A percentile compares a stretch with the other conserved stretches of the same genome.
phyloP scores from a whole-genome alignment of 352 stramenopile genomes.

The Phytophthora multivora region DNA sequence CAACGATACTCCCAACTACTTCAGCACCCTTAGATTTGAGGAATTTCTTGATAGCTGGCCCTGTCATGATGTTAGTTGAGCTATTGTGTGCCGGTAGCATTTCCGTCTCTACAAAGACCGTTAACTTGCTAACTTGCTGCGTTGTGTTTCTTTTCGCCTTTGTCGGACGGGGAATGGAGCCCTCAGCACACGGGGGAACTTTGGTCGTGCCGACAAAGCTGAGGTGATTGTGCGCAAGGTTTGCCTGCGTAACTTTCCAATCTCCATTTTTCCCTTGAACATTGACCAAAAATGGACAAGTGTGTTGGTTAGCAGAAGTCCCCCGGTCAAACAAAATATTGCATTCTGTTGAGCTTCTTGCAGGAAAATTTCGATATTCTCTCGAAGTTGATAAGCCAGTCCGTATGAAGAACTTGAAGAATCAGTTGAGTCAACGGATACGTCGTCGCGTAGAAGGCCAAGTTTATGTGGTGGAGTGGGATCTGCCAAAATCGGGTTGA shows the following conservation, averaged over 20 bases:
- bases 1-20: background rate
- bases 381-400: too few relatives aligned
- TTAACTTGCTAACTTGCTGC: background rate
- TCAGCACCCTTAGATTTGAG: background rate
- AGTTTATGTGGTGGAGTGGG: too few relatives aligned
- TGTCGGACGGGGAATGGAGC: too few relatives aligned
- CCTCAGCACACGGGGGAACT: too few relatives aligned
- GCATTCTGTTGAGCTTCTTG: too few relatives aligned
- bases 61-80: background rate
- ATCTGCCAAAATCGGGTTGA: too few relatives aligned
- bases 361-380: too few relatives aligned
- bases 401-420: too few relatives aligned
- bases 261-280: background rate
- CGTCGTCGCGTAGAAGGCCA: too few relatives aligned
- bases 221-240: background rate
- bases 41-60: background rate
- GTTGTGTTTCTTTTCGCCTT: background rate
- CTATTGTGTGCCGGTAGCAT: background rate
- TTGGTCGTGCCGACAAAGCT: background rate
- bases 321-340: too few relatives aligned
- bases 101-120: background rate
- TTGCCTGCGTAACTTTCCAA: background rate
- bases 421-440: too few relatives aligned
- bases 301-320: too few relatives aligned
- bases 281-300: slow-evolving; percentile 1